phyloP scores from a whole-genome alignment of 2,329 filamentous ascomycete genomes.

The Microcera coccophila region DNA sequence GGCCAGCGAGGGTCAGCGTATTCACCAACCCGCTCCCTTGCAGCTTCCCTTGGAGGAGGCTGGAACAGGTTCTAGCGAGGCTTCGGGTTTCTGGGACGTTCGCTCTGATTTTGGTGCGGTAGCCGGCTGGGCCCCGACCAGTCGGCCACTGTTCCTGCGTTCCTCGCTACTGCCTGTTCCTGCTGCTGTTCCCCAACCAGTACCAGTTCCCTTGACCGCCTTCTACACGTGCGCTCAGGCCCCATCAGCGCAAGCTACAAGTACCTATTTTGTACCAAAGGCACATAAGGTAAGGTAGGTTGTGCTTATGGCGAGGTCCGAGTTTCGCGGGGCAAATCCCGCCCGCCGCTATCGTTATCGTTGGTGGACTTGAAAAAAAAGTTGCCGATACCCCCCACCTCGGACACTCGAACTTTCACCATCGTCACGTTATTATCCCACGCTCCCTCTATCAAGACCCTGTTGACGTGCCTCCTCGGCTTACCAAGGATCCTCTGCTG shows the following conservation, averaged over 20 bases:
- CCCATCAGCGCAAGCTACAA: conserved; percentile 11
- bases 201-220: conserved; percentile 22
- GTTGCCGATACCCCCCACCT: conserved; percentile 17
- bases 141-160: conserved; percentile 14
- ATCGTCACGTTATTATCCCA: conserved; percentile 2
- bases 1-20: too few relatives aligned
- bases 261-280: too few relatives aligned
- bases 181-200: conserved; percentile 21
- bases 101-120: background rate
- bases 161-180: too few relatives aligned
- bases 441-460: background rate
- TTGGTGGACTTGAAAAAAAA: conserved; percentile 1
- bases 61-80: background rate
- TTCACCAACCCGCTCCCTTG: background rate
- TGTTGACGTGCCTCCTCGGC: background rate
- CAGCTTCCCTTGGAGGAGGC: background rate
- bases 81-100: background rate
- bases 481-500: background rate
- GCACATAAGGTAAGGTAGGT: too few relatives aligned
- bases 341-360: background rate
- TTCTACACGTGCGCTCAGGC: conserved; percentile 23
- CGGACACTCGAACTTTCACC: conserved; percentile 18
- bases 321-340: too few relatives aligned
- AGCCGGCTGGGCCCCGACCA: conserved; percentile 11
- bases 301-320: too few relatives aligned